Conservation (phyloP, 768 basidiomycete species). For the Cyclocybe cylindracea region DNA sequence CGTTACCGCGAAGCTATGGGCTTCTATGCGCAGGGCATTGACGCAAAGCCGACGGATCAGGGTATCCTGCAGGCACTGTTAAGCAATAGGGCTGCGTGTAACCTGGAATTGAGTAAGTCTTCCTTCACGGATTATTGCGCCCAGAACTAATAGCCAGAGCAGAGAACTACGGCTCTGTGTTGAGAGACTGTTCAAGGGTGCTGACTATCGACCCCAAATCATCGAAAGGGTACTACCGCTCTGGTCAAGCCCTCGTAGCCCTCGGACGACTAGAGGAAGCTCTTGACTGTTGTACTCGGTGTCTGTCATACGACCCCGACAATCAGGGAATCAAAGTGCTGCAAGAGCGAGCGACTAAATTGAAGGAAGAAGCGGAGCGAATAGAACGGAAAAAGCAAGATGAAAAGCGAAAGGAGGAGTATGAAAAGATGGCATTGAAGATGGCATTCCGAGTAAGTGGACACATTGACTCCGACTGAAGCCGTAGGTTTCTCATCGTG, state of each 20-base stretch:
- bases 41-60: slow-evolving; percentile 73
- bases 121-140: slow-evolving; percentile 1
- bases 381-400: slow-evolving; percentile 53
- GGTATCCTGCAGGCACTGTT: slow-evolving; percentile 65
- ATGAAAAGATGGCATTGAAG: slow-evolving; percentile 53
- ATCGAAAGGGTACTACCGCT: slow-evolving; percentile 87
- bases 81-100: slow-evolving; percentile 92
- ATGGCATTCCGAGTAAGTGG: slow-evolving; percentile 64
- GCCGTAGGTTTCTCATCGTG: slow-evolving; percentile 2
- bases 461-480: neutral
- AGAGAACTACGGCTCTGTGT: slow-evolving; percentile 89
- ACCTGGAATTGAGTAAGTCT: slow-evolving; percentile 80
- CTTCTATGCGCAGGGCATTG: slow-evolving; percentile 90
- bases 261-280: slow-evolving; percentile 81
- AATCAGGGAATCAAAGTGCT: slow-evolving; percentile 55
- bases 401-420: slow-evolving; percentile 47
- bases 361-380: slow-evolving; percentile 50
- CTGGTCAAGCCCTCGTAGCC: slow-evolving; percentile 72
- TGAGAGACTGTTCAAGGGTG: slow-evolving; percentile 82
- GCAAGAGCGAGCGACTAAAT: slow-evolving; percentile 46
- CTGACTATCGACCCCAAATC: slow-evolving; percentile 61
- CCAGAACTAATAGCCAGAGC: slow-evolving; percentile 5
- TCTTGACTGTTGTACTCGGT: slow-evolving; percentile 76
- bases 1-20: slow-evolving; percentile 83
- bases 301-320: slow-evolving; percentile 57